Conservation (phyloP, 257 asterid genomes). For the Petunia secreta region DNA sequence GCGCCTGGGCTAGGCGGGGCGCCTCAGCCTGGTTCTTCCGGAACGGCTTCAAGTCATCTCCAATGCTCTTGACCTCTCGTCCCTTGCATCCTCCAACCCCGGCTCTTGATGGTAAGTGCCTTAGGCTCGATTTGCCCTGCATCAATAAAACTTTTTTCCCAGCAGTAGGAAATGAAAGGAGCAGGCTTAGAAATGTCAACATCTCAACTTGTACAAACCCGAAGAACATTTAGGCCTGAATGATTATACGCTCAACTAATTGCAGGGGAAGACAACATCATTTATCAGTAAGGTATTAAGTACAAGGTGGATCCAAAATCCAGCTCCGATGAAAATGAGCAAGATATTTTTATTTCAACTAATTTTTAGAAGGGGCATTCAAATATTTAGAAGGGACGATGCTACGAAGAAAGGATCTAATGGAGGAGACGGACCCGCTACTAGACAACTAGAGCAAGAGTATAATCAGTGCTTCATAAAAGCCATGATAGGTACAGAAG, state of each 20-base stretch:
- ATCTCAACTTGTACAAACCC: neutral
- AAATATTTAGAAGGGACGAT: neutral
- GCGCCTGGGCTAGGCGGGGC: too few relatives aligned
- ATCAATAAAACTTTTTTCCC: neutral
- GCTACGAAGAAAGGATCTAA: neutral
- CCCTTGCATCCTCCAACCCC: too few relatives aligned
- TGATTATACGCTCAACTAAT: neutral
- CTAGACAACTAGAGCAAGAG: conserved; percentile 11
- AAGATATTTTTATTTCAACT: neutral
- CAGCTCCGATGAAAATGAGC: neutral
- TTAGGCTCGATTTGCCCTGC: too few relatives aligned
- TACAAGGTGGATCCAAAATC: conserved; percentile 6
- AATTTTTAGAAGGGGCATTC: neutral
- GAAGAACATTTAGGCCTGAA: neutral
- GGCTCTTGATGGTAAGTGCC: too few relatives aligned
- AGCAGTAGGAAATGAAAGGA: neutral
- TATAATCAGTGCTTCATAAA: neutral
- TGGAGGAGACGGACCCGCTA: neutral
- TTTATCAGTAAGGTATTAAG: neutral
- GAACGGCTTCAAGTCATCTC: too few relatives aligned
- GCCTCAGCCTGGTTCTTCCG: too few relatives aligned
- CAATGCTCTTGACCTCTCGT: too few relatives aligned
- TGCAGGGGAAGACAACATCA: neutral
- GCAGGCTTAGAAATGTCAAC: neutral
- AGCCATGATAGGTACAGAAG: neutral